Base-by-base conservation (phyloP, 2,329 filamentous ascomycete species). In the Microcyclosporella mali region DNA sequence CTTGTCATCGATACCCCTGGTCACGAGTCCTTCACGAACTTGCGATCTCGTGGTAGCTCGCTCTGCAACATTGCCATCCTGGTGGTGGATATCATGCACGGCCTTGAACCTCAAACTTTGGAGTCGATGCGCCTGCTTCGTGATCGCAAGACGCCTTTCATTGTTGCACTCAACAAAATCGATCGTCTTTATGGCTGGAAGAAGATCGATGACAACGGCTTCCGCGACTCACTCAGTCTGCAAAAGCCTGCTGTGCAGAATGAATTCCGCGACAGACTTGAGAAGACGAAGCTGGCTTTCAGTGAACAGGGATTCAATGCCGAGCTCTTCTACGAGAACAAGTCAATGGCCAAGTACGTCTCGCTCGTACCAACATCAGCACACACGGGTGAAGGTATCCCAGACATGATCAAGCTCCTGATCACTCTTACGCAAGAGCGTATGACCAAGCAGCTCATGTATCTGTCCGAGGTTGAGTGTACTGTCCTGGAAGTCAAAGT, bases 61-160 rank as follows among this genome's bases (percentile, higher is more conserved):
- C 85, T 98, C 46, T 98, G 94, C 70, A 98, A 98, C 74, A 98
- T 98, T 70, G 92, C 92, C 58, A 98, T 98, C 64, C 74, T 98
- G 55, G 94, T 98, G 32, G 90, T 98, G 56, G 92, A 98, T 73
- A 98, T 98, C 61, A 97, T 98, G 92, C 92, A 98, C 78, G 94
- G 94, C 64, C 79, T 98, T 35, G 92, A 98, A 69, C 90, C 84
- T 14, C 92, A 98, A 69, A 98, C 92, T 12, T 76, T 97, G 25
- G 94, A 98, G 70, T 98, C 92, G 2, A 97, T 98, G 88, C 85
- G 82, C 56, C 73, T 98, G 52, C 80, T 98, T 40, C 81, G 90
- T 61, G 90, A 95, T 59, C 80, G 88, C 59, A 94, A 92, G 70
- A 98, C 92, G 16, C 92, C 92, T 4, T 98, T 98, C 72, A 94